phyloP scores from a whole-genome alignment of 768 basidiomycete genomes.

The Pleurotus giganteus region DNA sequence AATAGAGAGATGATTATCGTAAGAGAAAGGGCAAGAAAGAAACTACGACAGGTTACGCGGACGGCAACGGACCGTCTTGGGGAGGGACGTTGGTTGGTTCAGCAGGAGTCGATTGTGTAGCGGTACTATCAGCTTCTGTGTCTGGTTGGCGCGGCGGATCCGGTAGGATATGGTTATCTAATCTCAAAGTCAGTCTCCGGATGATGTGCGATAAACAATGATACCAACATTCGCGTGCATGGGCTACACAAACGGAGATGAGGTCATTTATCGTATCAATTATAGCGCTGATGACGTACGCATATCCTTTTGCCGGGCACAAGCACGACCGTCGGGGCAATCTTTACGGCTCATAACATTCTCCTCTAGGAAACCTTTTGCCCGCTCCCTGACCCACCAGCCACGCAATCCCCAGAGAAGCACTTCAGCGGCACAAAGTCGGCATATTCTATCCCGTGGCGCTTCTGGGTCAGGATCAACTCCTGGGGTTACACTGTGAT shows the following conservation, averaged over 20 bases:
- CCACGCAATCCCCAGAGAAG: conserved; percentile 73
- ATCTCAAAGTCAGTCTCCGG: conserved; percentile 1
- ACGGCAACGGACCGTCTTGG: no score
- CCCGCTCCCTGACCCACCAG: conserved; percentile 82
- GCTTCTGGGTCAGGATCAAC: conserved; percentile 54
- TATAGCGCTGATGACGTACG: conserved; percentile 39
- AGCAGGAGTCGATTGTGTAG: background rate
- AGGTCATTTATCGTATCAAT: conserved; percentile 3
- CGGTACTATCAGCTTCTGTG: background rate
- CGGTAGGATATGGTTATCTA: conserved; percentile 44
- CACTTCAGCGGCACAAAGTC: conserved; percentile 73
- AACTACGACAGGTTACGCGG: no score
- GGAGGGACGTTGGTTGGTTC: no score
- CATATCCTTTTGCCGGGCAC: conserved; percentile 62
- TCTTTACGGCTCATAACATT: conserved; percentile 58
- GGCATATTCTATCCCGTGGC: conserved; percentile 62
- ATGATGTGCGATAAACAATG: conserved; percentile 1
- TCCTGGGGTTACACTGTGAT: conserved; percentile 57
- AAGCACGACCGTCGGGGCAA: conserved; percentile 62
- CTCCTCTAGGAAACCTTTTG: conserved; percentile 62
- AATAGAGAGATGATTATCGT: no score
- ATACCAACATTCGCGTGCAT: conserved; percentile 73
- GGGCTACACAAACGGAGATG: conserved; percentile 37
- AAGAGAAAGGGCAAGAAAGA: no score
- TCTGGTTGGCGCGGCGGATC: conserved; percentile 14